Conservation (phyloP, 768 basidiomycete species). For the Psilocybe cyanescens region DNA sequence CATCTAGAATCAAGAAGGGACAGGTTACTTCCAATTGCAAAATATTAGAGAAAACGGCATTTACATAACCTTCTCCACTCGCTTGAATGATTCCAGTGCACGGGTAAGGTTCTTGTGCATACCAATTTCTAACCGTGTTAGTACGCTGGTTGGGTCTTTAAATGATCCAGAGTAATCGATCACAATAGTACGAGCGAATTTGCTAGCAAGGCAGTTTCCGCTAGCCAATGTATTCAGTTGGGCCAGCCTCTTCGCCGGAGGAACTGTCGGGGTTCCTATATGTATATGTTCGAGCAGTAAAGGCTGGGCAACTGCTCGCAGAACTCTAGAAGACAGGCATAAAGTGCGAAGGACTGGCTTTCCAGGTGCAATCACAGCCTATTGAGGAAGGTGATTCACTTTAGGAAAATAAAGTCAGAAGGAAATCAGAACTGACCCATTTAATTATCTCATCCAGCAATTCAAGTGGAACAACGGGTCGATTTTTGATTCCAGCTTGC, state of each 20-base stretch:
- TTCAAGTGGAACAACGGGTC: background rate
- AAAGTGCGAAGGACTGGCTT: background rate
- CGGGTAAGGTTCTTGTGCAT: background rate
- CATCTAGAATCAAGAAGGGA: background rate
- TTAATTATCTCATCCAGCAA: slow-evolving; percentile 8
- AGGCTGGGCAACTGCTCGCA: slow-evolving; percentile 6
- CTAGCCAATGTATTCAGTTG: slow-evolving; percentile 4
- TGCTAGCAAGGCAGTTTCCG: background rate
- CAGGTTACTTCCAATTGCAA: background rate
- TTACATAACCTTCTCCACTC: slow-evolving; percentile 11
- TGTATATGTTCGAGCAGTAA: slow-evolving; percentile 1
- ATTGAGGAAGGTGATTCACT: background rate
- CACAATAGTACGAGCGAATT: background rate
- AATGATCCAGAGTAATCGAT: slow-evolving; percentile 8
- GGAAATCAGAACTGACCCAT: slow-evolving; percentile 1
- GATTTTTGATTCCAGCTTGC: background rate
- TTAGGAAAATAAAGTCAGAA: background rate
- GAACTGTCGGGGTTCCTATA: background rate
- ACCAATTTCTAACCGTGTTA: background rate
- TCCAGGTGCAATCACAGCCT: background rate
- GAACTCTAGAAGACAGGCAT: background rate
- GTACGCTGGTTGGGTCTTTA: background rate
- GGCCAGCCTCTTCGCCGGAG: background rate
- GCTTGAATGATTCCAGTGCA: slow-evolving; percentile 4
- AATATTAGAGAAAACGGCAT: background rate